Conservation (phyloP, 257 asterid species). For the Fraxinus quadrangulata region DNA sequence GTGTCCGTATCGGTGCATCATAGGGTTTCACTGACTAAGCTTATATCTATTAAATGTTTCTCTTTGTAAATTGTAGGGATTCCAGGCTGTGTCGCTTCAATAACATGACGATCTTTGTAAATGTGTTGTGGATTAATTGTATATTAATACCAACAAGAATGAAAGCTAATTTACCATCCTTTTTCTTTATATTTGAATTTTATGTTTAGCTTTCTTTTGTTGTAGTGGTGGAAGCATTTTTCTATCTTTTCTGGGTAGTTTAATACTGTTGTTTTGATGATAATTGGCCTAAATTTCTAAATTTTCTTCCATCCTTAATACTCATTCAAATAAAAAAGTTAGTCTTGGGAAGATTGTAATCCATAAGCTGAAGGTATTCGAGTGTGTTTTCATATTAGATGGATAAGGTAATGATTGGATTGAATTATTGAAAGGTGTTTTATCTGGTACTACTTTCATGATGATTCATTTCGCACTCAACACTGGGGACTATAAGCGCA, state of each 20-base stretch:
- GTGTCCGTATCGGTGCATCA: too few relatives aligned
- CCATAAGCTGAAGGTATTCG: background rate
- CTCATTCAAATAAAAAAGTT: background rate
- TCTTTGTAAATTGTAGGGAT: constrained; percentile 12
- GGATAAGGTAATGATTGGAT: background rate
- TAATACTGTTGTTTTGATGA: constrained; percentile 4
- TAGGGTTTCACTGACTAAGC: too few relatives aligned
- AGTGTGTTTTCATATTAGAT: background rate
- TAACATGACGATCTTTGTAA: constrained; percentile 26
- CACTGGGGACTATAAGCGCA: background rate
- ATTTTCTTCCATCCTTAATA: background rate
- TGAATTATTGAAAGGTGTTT: background rate
- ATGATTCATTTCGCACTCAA: background rate
- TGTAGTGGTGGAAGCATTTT: background rate
- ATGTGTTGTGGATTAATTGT: constrained; percentile 33
- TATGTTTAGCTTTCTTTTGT: constrained; percentile 12
- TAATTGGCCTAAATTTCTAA: background rate
- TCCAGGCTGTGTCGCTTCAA: constrained; percentile 20
- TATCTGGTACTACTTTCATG: background rate
- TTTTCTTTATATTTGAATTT: constrained; percentile 5
- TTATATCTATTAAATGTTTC: constrained; percentile 22
- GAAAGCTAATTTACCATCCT: constrained; percentile 12
- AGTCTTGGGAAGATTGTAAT: background rate
- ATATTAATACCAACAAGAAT: constrained; percentile 23
- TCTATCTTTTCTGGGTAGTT: background rate